Conservation (phyloP, 129 eudicot species). For the Glebionis coronaria region DNA sequence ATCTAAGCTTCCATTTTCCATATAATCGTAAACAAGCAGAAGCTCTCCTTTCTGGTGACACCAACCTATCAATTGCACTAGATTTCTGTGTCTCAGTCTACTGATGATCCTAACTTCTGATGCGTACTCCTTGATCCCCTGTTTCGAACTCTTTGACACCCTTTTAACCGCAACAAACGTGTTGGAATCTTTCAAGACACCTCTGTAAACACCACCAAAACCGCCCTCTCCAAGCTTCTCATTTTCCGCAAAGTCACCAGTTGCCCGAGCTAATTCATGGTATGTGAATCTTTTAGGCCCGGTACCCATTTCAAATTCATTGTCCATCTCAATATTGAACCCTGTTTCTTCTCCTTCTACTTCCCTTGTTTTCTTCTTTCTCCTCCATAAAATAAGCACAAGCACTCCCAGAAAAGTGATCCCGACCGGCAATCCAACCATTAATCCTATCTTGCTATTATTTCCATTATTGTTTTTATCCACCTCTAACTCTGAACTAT, state of each 20-base stretch:
- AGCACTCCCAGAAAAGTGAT: too few relatives aligned
- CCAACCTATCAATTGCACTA: not conserved
- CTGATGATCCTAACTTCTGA: constrained; percentile 10
- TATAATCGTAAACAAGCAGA: not conserved
- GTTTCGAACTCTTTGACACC: constrained; percentile 6
- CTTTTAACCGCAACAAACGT: not conserved
- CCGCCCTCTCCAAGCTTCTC: constrained; percentile 9
- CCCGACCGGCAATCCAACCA: not conserved
- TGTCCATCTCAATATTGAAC: constrained; percentile 1
- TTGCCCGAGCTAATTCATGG: not conserved
- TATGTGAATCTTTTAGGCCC: constrained; percentile 1
- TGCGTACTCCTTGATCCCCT: constrained; percentile 4
- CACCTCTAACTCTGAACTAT: constrained; percentile 8
- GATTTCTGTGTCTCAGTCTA: constrained; percentile 3
- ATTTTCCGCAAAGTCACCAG: not conserved
- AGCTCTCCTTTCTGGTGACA: not conserved
- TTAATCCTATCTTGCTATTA: not conserved
- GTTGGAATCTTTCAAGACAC: not conserved
- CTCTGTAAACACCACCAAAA: constrained; percentile 8
- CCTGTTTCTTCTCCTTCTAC: not conserved
- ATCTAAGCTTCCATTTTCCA: constrained; percentile 16
- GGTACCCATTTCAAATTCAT: not conserved
- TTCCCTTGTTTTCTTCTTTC: not conserved
- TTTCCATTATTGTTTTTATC: not conserved
- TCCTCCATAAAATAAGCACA: not conserved